Evolutionary conservation across 345 rosid genomes (phyloP).

Genomic region (Hibiscus syriacus): DNA sequence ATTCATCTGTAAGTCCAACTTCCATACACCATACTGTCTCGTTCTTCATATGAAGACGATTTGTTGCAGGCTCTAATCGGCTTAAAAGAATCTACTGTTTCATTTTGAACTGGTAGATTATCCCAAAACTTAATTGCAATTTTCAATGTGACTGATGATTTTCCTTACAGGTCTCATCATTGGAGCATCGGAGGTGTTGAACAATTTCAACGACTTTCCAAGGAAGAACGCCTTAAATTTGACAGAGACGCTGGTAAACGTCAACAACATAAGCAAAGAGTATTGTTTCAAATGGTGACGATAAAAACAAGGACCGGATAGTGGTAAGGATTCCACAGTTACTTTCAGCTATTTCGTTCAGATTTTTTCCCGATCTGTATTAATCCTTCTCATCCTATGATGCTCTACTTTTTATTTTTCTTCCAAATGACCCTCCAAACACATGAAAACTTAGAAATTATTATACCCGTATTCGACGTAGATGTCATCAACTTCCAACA

Average conservation of each 20-base stretch:
- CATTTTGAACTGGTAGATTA: background rate
- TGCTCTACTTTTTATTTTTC: background rate
- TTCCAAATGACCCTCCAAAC: background rate
- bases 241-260: conserved; percentile 19
- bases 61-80: background rate
- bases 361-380: background rate
- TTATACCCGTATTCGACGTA: background rate
- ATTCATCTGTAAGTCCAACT: conserved; percentile 2
- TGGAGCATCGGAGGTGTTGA: conserved; percentile 9
- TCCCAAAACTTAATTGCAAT: background rate
- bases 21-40: background rate
- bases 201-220: conserved; percentile 13
- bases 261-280: conserved; percentile 16
- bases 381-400: too few species aligned
- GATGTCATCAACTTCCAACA: background rate
- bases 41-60: background rate
- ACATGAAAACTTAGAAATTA: too few species aligned
- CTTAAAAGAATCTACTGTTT: background rate
- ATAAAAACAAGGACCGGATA: conserved; percentile 18
- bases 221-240: conserved; percentile 19
- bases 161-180: background rate
- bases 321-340: background rate
- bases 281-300: conserved; percentile 4
- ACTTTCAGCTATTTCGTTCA: background rate
- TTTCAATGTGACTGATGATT: background rate